Evolutionary conservation across 352 stramenopile species (phyloP).

Genomic region (Nothophytophthora sp.): DNA sequence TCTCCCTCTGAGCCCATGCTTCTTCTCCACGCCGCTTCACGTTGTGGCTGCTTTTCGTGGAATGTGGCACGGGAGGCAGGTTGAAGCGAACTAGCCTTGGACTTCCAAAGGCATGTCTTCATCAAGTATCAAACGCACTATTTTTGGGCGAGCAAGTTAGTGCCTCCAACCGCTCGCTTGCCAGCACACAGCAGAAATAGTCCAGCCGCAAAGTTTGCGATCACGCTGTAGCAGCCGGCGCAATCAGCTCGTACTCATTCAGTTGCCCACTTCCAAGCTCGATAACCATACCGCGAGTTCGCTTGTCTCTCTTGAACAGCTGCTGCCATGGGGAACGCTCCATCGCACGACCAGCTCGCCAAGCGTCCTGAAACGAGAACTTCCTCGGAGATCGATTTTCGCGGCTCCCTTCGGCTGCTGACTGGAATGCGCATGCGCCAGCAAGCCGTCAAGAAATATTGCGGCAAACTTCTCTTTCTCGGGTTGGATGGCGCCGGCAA

Average conservation of each 20-base stretch:
- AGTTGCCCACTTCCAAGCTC: not conserved
- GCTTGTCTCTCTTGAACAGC: not conserved
- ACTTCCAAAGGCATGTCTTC: conserved; percentile 3
- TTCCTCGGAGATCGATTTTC: conserved; percentile 18
- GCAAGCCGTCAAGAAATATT: conserved; percentile 36
- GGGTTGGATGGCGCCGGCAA: conserved; percentile 63
- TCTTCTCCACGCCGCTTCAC: not conserved
- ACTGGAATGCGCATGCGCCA: conserved; percentile 30
- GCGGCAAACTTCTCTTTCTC: conserved; percentile 47
- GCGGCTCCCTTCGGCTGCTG: conserved; percentile 17
- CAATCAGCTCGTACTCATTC: no score
- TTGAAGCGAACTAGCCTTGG: not conserved
- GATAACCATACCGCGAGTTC: no score
- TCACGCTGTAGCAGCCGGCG: no score
- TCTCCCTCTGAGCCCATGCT: conserved; percentile 18
- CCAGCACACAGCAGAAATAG: conserved; percentile 20
- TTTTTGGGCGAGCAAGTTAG: conserved; percentile 13
- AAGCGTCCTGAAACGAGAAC: conserved; percentile 9
- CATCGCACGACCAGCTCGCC: conserved; percentile 32
- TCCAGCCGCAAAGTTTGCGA: not conserved
- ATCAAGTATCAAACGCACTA: conserved; percentile 8
- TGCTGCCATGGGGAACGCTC: conserved; percentile 37
- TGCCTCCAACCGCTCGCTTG: conserved; percentile 12
- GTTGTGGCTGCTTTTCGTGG: not conserved
- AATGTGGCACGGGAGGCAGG: not conserved